Base-by-base conservation (phyloP, 2,329 filamentous ascomycete genomes). In the Ascocoryne sarcoides region DNA sequence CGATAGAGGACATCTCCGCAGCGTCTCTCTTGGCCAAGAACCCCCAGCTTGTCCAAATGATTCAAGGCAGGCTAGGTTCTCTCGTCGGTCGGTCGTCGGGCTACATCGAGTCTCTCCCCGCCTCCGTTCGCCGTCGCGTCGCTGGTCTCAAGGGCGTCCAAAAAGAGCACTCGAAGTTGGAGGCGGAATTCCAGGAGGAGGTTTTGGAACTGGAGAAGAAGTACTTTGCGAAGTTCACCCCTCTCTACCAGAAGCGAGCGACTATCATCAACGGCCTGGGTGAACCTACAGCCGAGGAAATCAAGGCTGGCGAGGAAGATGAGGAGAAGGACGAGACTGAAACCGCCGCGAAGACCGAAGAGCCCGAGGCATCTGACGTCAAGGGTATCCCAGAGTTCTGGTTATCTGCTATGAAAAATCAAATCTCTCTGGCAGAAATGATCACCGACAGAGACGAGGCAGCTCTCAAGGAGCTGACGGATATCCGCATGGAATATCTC, bases 401-500 rank as follows among this genome's bases (percentile, higher is more conserved):
- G 92, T 75, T 98, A 37, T 95, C 90, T 47, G 90, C 93, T 55
- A 96, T 98, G 90, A 98, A 98, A 77, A 98, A 98, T 73, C 90
- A 95, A 65, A 79, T 92, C 58, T 94, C 89, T 20, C 80, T 98
- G 42, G 87, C 90, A 42, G 93, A 98, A 68, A 95, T 95, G 79
- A 95, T 98, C 63, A 98, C 92, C 58, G 92, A 96, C 58, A 84
- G 88, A 51, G 92, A 98, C 62, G 92, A 98, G 76, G 80, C 78
- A 53, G 92, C 89, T 39, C 81, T 98, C 43, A 94, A 93, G 70
- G 75, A 82, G 60, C 74, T 98, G 43, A 82, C 76, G 52, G 90
- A 98, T 62, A 87, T 98, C 57, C 88, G 90, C 61, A 95, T 98
- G 90, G 90, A 98, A 69, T 98, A 98, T 64, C 84, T 96, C 52